phyloP scores from a whole-genome alignment of 345 rosid species.

The Gossypium ekmanianum region DNA sequence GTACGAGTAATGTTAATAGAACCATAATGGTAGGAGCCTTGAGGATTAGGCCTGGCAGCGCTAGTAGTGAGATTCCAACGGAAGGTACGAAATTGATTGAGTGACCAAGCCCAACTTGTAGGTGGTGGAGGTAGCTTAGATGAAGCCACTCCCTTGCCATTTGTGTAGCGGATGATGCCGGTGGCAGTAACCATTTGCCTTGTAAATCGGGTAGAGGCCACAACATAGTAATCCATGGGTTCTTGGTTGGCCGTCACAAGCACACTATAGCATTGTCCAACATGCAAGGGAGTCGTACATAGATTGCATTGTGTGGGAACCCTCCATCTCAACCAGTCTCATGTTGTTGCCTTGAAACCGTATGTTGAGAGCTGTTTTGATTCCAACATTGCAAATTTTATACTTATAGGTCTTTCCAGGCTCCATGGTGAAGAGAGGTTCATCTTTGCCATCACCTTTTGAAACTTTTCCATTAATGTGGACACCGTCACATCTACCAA shows the following conservation, averaged over 20 bases:
- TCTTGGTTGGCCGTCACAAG: not conserved
- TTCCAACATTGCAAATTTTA: not conserved
- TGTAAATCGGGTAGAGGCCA: not conserved
- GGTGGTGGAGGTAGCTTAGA: not conserved
- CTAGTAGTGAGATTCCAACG: not conserved
- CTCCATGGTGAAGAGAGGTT: not conserved
- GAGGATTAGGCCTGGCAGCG: not conserved
- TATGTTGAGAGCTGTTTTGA: slow-evolving; percentile 33
- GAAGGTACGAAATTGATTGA: not conserved
- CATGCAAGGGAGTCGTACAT: not conserved
- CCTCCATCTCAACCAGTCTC: not conserved
- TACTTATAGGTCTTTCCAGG: not conserved
- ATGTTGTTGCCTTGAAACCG: not conserved
- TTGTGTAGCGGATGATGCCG: not conserved
- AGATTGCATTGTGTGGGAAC: not conserved
- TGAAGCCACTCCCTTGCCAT: not conserved
- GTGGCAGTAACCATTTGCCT: not conserved
- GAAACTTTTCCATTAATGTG: not conserved
- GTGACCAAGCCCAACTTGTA: not conserved
- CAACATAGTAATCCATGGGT: not conserved
- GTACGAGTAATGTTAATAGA: not conserved
- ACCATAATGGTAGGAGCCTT: not conserved
- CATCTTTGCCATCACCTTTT: not conserved
- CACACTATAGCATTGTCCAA: not conserved
- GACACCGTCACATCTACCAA: not conserved